Evolutionary conservation across 148 eudicot genomes (phyloP).

Genomic region (Selenicereus undatus): DNA sequence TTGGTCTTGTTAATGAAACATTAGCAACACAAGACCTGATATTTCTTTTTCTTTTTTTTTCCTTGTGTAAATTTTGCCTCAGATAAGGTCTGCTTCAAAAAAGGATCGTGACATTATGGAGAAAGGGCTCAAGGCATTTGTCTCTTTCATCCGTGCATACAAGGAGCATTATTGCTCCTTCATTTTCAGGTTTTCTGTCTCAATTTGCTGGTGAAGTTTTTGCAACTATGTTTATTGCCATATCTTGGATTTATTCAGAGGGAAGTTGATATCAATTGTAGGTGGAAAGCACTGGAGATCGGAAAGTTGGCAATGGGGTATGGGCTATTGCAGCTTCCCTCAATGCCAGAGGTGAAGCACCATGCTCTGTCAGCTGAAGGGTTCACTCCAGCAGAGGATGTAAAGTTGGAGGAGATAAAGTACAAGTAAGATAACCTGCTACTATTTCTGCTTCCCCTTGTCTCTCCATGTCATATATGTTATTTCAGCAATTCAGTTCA

Average conservation of each 20-base stretch:
- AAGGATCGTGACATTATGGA: conserved; percentile 94
- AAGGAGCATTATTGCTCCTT: conserved; percentile 86
- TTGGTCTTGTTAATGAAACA: background rate
- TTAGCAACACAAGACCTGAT: background rate
- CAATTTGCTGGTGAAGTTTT: background rate
- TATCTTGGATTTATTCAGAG: background rate
- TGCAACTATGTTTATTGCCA: background rate
- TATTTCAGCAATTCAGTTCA: background rate
- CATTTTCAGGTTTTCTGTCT: conserved; percentile 59
- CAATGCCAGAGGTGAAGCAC: conserved; percentile 72
- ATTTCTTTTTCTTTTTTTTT: background rate
- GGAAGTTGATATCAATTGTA: background rate
- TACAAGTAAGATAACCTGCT: conserved; percentile 56
- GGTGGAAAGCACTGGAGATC: conserved; percentile 87
- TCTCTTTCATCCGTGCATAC: conserved; percentile 83
- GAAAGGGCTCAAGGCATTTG: conserved; percentile 81
- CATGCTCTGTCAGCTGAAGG: conserved; percentile 64
- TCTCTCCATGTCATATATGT: background rate
- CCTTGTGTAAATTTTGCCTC: conserved; percentile 23
- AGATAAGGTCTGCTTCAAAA: conserved; percentile 69
- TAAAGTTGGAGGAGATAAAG: conserved; percentile 77
- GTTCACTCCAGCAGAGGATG: conserved; percentile 59
- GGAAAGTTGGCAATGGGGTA: conserved; percentile 94
- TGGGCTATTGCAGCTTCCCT: conserved; percentile 86
- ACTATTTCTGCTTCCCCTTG: conserved; percentile 2